phyloP scores from a whole-genome alignment of 768 basidiomycete species.

The Porphyrellus cyaneotinctus region DNA sequence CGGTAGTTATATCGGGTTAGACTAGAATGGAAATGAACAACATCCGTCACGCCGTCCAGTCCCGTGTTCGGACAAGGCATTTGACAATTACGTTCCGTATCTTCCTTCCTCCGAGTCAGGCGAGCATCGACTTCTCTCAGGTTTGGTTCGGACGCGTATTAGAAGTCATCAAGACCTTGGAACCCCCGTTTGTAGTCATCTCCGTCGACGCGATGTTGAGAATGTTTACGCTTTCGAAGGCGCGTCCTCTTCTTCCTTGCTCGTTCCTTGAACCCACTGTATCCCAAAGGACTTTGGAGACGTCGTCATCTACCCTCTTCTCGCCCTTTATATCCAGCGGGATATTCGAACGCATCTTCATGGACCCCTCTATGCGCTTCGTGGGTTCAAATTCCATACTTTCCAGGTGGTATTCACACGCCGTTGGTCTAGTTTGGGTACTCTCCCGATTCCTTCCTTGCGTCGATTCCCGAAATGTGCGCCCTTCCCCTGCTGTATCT shows the following conservation, averaged over 20 bases:
- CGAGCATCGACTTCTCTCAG: too few species aligned
- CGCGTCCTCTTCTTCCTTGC: background rate
- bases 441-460: slow-evolving; percentile 10
- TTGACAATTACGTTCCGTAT: too few species aligned
- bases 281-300: slow-evolving; percentile 3
- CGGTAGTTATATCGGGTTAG: too few species aligned
- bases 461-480: slow-evolving; percentile 5
- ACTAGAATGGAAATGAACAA: too few species aligned
- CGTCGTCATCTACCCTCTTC: background rate
- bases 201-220: slow-evolving; percentile 2
- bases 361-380: slow-evolving; percentile 1
- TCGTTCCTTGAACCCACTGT: background rate
- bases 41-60: too few species aligned
- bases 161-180: slow-evolving; percentile 1
- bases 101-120: too few species aligned
- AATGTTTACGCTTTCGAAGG: background rate
- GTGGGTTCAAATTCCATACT: background rate
- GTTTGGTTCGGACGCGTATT: slow-evolving; percentile 5
- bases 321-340: slow-evolving; percentile 3
- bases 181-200: slow-evolving; percentile 1
- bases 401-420: background rate
- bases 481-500: slow-evolving; percentile 8
- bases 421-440: background rate
- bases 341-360: background rate
- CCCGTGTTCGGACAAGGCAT: too few species aligned